phyloP scores from a whole-genome alignment of 169 alveolate genomes.

The Plasmodium reichenowi region DNA sequence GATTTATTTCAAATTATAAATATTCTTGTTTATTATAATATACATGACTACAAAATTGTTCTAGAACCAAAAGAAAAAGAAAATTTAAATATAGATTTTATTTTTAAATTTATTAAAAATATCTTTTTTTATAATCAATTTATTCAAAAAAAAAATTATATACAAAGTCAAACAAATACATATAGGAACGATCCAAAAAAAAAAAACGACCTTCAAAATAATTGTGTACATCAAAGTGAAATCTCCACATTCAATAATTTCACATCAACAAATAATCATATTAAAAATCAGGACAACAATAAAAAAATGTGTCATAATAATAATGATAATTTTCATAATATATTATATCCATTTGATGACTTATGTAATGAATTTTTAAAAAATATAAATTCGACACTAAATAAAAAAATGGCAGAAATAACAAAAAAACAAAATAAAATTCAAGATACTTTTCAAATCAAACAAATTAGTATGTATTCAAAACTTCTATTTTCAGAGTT shows the following conservation, averaged over 20 bases:
- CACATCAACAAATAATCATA: not conserved
- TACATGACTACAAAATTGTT: constrained; percentile 32
- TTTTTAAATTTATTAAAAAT: constrained; percentile 14
- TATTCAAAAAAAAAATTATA: constrained; percentile 26
- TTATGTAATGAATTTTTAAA: constrained; percentile 30
- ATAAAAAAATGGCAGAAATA: constrained; percentile 35
- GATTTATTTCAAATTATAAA: constrained; percentile 46
- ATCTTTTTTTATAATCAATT: constrained; percentile 50
- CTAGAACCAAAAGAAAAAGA: constrained; percentile 56
- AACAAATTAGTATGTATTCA: constrained; percentile 72
- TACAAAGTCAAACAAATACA: constrained; percentile 20
- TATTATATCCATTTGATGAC: constrained; percentile 1
- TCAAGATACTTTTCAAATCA: constrained; percentile 39
- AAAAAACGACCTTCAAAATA: not conserved
- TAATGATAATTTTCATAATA: not conserved
- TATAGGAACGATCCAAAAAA: not conserved
- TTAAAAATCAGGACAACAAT: not conserved
- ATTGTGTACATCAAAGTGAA: constrained; percentile 6
- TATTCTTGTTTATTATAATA: constrained; percentile 36
- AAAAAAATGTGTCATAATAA: constrained; percentile 19
- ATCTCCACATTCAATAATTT: not conserved
- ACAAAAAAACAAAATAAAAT: constrained; percentile 41
- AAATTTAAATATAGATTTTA: constrained; percentile 12
- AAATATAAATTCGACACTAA: constrained; percentile 24
- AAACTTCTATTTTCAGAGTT: constrained; percentile 58